Evolutionary conservation across 345 rosid species (phyloP), one percentile per base, ranked within the genome.

Genomic region (Linum usitatissimum): DNA sequence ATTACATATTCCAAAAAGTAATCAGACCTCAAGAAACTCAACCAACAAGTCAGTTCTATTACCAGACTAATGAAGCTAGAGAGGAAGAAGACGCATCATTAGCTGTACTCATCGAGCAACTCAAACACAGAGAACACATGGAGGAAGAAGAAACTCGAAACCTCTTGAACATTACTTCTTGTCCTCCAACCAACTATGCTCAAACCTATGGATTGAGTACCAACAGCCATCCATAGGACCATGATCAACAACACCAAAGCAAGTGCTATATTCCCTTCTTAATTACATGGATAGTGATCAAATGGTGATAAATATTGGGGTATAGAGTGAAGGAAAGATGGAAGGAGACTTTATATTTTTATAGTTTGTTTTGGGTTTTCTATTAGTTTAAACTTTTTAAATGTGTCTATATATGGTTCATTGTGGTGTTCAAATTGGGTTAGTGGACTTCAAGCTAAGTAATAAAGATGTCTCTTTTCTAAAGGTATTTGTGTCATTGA

Each of bases 61-160:
- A 14, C 51, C 8, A 58, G 18, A 66, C 54, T 18, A 40, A 64
- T 64, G 39, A 60, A 28, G 73, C 76, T 57, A 72, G 67, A 23
- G 83, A 83, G 9, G 95, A 83, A 55, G 97, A 81, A 49, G 85
- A 81, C 18, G 77, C 71, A 60, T 73, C 85, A 17, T 59, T 79
- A 18, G 86, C 75, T 17, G 60, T 77, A 51, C 83, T 82, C 2
- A 73, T 77, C 1, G 83, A 80, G 66, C 79, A 90, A 53, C 84
- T 83, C 53, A 70, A 70, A 18, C 74, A 65, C 34, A 55, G 57
- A 14, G 80, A 83, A 49, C 77, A 60, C 7, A 67, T 66, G 31
- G 76, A 66, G 53, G 61, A 66, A 48, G 76, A 66, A 60, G 61
- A 71, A 57, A 67, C 62, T 6, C 54, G 61, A 59, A 64, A 69